These are phyloP conservation scores for Juglanconis sp. DNA, from an alignment of 2,329 filamentous ascomycete genomes.

Conservation along the genomic window DNA sequence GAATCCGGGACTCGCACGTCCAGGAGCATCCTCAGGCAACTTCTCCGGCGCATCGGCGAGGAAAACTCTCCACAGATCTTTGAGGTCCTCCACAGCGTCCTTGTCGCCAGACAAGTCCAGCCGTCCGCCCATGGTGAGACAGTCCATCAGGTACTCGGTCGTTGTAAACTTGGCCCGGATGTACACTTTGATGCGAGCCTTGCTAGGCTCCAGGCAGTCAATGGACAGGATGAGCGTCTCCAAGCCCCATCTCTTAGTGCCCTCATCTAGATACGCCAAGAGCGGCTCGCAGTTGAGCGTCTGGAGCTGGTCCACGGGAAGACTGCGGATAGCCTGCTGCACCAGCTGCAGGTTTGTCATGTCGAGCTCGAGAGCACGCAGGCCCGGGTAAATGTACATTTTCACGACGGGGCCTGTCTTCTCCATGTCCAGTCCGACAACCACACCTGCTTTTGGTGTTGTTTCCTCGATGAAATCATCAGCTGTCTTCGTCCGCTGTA, in stretches of 20 bases:
- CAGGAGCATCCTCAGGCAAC: conserved; percentile 19
- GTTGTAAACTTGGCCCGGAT: conserved; percentile 21
- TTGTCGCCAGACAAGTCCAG: conserved; percentile 13
- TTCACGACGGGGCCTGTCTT: conserved; percentile 22
- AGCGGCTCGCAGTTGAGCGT: conserved; percentile 22
- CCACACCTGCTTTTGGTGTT: conserved; percentile 22
- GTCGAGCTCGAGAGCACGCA: conserved; percentile 22
- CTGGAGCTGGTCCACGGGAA: conserved; percentile 19
- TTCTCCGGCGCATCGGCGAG: conserved; percentile 20
- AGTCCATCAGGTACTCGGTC: conserved; percentile 24
- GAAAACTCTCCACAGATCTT: conserved; percentile 23
- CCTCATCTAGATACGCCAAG: conserved; percentile 22
- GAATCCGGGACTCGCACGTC: conserved; percentile 23
- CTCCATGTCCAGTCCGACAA: conserved; percentile 23
- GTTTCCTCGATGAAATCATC: conserved; percentile 21
- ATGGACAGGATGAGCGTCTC: conserved; percentile 24
- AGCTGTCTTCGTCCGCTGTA: conserved; percentile 13
- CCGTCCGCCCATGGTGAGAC: conserved; percentile 23
- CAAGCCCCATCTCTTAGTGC: conserved; percentile 20
- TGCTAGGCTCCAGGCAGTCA: conserved; percentile 21
- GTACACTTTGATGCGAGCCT: conserved; percentile 25
- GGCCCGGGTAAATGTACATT: conserved; percentile 23
- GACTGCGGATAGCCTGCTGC: conserved; percentile 20
- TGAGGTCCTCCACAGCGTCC: conserved; percentile 21
- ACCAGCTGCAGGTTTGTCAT: conserved; percentile 22